Evolutionary conservation across 306 rosid genomes (phyloP).

Genomic region (Dicorynia guianensis): DNA sequence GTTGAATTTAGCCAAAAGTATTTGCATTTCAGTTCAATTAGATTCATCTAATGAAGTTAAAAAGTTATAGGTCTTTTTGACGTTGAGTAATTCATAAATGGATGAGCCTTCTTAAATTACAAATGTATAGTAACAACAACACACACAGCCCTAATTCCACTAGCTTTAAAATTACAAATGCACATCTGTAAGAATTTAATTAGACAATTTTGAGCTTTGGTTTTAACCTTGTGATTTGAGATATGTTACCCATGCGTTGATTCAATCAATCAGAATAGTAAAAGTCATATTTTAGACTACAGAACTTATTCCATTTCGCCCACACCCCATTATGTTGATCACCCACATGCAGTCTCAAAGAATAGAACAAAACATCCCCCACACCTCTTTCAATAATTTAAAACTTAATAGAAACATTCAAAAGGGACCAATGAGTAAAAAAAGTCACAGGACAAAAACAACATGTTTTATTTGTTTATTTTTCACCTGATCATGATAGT

Average conservation of each 20-base stretch:
- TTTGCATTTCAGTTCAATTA: conserved; percentile 9
- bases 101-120: neutral
- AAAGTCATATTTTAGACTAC: conserved; percentile 28
- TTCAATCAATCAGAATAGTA: conserved; percentile 17
- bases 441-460: neutral
- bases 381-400: too few species aligned
- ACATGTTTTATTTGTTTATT: neutral
- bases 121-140: conserved; percentile 8
- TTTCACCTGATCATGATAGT: neutral
- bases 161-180: conserved; percentile 5
- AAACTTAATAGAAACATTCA: too few species aligned
- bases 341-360: neutral
- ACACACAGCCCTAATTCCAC: too few species aligned
- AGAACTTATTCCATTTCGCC: conserved; percentile 14
- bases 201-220: conserved; percentile 15
- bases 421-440: too few species aligned
- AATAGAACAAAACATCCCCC: neutral
- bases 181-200: conserved; percentile 8
- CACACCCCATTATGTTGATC: conserved; percentile 26
- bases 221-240: conserved; percentile 25
- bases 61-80: neutral
- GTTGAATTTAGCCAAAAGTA: conserved; percentile 30
- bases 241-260: neutral
- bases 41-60: neutral
- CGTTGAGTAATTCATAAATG: neutral